These are phyloP conservation scores for Oryza nivara DNA, from an alignment of 176 grass and related monocot species.

Conservation along the genomic window DNA sequence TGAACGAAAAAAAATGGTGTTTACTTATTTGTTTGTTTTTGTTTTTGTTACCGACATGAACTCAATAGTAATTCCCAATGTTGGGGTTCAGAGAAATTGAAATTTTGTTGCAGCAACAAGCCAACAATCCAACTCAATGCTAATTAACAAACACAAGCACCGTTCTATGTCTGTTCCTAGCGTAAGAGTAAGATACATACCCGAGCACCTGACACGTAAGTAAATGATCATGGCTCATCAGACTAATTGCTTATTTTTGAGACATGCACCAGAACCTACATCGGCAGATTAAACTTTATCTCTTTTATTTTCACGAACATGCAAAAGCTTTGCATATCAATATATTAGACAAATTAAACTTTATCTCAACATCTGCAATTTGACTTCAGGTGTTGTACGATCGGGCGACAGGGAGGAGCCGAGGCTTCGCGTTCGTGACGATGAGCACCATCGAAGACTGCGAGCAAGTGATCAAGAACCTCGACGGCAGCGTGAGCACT, in stretches of 20 bases:
- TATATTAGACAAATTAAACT: too few relatives aligned
- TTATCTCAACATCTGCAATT: background rate
- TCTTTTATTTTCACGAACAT: background rate
- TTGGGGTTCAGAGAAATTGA: too few relatives aligned
- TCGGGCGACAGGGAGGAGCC: slow-evolving; percentile 77
- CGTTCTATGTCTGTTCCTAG: background rate
- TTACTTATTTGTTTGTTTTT: too few relatives aligned
- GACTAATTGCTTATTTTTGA: too few relatives aligned
- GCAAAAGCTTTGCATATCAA: too few relatives aligned
- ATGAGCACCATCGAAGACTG: slow-evolving; percentile 85
- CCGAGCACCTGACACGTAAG: too few relatives aligned
- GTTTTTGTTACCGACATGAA: too few relatives aligned
- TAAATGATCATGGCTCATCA: background rate
- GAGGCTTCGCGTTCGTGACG: slow-evolving; percentile 96
- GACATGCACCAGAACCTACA: too few relatives aligned
- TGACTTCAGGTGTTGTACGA: slow-evolving; percentile 78
- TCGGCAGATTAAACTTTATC: too few relatives aligned
- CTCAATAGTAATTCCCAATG: too few relatives aligned
- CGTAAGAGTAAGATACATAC: background rate
- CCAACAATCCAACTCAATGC: background rate
- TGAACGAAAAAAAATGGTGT: too few relatives aligned
- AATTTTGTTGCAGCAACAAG: too few relatives aligned
- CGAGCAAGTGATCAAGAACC: slow-evolving; percentile 73
- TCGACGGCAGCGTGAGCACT: slow-evolving; percentile 74
- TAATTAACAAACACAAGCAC: background rate